Evolutionary conservation across 2,329 filamentous ascomycete species (phyloP).

Genomic region (Fusarium nelsonii): DNA sequence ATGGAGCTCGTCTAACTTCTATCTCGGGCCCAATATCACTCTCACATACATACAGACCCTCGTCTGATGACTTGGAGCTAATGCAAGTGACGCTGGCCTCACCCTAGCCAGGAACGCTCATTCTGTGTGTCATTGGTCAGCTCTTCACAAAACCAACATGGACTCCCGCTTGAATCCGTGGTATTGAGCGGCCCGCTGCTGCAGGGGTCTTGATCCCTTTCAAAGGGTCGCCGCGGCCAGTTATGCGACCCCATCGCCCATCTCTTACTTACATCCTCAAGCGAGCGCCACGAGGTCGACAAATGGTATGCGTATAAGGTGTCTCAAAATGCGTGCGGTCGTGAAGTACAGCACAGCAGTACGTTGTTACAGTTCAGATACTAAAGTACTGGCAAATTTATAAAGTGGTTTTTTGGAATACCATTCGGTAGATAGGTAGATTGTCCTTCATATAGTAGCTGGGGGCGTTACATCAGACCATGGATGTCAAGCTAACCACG

Average conservation of each 20-base stretch:
- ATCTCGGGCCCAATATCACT: conserved; percentile 19
- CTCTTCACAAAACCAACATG: conserved; percentile 37
- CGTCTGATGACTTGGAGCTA: conserved; percentile 43
- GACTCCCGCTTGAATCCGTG: conserved; percentile 37
- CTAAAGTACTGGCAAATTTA: neutral
- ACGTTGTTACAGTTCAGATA: too few species aligned
- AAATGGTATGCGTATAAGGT: conserved; percentile 22
- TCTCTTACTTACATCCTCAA: conserved; percentile 18
- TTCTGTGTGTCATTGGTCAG: conserved; percentile 39
- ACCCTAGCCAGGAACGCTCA: conserved; percentile 42
- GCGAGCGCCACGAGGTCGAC: conserved; percentile 28
- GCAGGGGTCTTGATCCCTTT: conserved; percentile 40
- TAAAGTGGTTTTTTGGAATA: neutral
- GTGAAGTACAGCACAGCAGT: neutral
- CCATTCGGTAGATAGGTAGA: conserved; percentile 6
- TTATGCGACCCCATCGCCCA: conserved; percentile 41
- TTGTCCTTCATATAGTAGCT: conserved; percentile 11
- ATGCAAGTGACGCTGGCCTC: conserved; percentile 48
- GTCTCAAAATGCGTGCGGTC: neutral
- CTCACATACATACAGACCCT: conserved; percentile 20
- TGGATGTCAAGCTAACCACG: conserved; percentile 41
- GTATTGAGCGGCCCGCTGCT: conserved; percentile 46
- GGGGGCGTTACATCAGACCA: conserved; percentile 44
- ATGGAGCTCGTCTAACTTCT: neutral
- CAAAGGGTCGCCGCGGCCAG: conserved; percentile 38